Evolutionary conservation across 345 rosid species (phyloP).

Genomic region (Linum usitatissimum): DNA sequence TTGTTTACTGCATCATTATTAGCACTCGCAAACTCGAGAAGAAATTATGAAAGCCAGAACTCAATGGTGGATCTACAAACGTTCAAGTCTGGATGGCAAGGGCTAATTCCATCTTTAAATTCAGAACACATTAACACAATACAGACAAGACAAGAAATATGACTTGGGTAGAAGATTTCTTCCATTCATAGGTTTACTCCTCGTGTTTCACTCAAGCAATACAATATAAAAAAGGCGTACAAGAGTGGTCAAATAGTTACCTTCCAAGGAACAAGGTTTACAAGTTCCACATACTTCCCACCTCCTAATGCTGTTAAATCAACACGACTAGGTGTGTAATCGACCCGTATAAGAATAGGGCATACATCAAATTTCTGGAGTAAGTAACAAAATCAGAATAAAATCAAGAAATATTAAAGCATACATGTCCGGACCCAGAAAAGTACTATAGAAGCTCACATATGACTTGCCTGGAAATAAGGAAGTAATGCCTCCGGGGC

Average conservation of each 20-base stretch:
- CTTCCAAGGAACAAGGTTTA: conserved; percentile 95
- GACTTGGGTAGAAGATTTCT: neutral
- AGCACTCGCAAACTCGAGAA: too few species aligned
- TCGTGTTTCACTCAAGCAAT: neutral
- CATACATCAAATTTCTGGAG: conserved; percentile 78
- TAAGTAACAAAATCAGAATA: conserved; percentile 22
- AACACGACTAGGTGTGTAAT: conserved; percentile 73
- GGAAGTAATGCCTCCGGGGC: conserved; percentile 90
- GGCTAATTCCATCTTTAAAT: neutral
- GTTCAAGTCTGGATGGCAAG: neutral
- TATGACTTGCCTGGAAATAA: conserved; percentile 69
- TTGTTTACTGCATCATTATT: too few species aligned
- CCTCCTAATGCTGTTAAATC: conserved; percentile 84
- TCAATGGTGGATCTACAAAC: neutral
- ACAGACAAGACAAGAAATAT: neutral
- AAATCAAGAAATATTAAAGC: neutral
- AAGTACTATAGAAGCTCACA: neutral
- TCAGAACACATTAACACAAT: neutral
- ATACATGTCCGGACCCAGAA: neutral
- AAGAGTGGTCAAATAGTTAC: conserved; percentile 24
- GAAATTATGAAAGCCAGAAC: neutral
- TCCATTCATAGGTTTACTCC: neutral
- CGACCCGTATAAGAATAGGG: conserved; percentile 77
- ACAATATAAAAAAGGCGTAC: neutral
- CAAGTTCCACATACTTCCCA: conserved; percentile 88